Conservation (phyloP, 139 green algal species). For the Closterium sp. region DNA sequence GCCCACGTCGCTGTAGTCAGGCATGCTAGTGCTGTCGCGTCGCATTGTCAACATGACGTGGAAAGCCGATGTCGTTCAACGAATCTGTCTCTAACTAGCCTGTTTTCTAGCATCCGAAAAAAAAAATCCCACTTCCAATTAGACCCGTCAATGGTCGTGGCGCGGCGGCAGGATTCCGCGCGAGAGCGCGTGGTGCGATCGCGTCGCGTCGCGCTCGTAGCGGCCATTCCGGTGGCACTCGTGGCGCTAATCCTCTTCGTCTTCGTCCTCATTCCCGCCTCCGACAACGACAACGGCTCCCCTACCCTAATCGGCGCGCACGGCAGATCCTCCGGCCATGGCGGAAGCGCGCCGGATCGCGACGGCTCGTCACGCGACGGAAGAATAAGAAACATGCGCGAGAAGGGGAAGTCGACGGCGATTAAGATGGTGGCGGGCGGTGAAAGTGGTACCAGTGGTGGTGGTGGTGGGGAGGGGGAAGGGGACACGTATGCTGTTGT, state of each 20-base stretch:
- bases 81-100: too few relatives aligned
- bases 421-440: neutral
- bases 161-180: neutral
- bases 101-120: too few relatives aligned
- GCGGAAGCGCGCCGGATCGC: too few relatives aligned
- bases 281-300: neutral
- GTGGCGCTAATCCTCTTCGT: neutral
- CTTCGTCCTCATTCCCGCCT: neutral
- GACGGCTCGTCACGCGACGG: neutral
- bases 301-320: neutral
- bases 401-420: neutral
- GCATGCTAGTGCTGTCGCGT: too few relatives aligned
- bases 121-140: too few relatives aligned
- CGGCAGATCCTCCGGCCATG: neutral
- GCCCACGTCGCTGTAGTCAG: too few relatives aligned
- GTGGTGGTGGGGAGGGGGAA: neutral
- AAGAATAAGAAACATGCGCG: neutral
- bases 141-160: neutral
- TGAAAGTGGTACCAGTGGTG: neutral
- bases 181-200: neutral
- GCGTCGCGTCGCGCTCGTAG: neutral
- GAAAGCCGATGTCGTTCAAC: too few relatives aligned
- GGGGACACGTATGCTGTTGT: neutral
- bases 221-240: neutral
- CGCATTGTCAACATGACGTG: too few relatives aligned